Evolutionary conservation across 192 early-diverging fungal genomes (phyloP), one percentile per base, ranked within the genome.

Genomic region (Haplosporangium gracile): DNA sequence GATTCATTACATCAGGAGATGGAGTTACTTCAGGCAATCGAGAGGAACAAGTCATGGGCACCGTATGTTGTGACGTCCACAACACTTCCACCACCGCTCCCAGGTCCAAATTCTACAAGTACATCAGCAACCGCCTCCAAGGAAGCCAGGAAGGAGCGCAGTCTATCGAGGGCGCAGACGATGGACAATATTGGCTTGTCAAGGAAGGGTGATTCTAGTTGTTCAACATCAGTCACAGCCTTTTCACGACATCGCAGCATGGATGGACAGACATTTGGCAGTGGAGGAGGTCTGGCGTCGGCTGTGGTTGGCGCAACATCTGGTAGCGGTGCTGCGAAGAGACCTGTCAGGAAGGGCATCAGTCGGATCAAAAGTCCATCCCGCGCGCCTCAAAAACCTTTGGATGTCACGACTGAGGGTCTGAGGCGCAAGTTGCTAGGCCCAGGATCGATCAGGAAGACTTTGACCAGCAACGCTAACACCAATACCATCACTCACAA

Each of bases 321-420:
- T 32, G 24, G 60, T 32, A 15, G n/a, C 29, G 32, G 60, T 43
- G 4, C 39, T 11, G 26, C 22, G 39, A 20, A 47, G 36, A 79
- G 40, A 34, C 38, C 39, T 29, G 42, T 57, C 51, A 42, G 75
- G 36, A 85, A 79, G 43, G 82, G 78, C 6, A 24, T 76, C 2
- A 43, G 82, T 26, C 77, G 78, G 9, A 16, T 71, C 38, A 85
- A 85, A 65, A 85, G 82, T 6, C 82, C 82, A 11, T 85, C 82
- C 4, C 72, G 74, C 4, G 82, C 82, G 3, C 68, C 77, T 9
- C 77, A 79, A 16, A 77, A 76, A 51, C 68, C 77, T 5, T 29
- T 85, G 74, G 82, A 79, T 76, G 51, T 85, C 32, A 85, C 77
- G 15, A 85, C 82, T 5, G 78, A 85, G 45, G 76, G 82, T 20